phyloP scores from a whole-genome alignment of 2,329 filamentous ascomycete species.

The Ophiocordyceps camponoti-leonardi region DNA sequence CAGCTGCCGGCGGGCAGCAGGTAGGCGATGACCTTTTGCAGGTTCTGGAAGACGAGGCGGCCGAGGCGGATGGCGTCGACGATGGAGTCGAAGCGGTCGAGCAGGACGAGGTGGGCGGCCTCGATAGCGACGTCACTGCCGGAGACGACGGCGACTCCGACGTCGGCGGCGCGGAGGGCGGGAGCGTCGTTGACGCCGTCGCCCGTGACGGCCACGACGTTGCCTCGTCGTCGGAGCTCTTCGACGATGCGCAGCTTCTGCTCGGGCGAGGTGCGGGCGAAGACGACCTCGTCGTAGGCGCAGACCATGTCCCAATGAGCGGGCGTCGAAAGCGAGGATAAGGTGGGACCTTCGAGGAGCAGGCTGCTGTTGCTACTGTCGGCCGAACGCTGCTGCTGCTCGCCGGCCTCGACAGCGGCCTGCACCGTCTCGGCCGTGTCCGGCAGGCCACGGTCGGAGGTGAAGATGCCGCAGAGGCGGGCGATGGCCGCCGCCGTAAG shows the following conservation, averaged over 20 bases:
- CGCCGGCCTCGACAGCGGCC: not conserved
- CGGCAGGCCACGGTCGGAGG: slow-evolving; percentile 22
- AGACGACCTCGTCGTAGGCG: slow-evolving; percentile 41
- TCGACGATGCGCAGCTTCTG: slow-evolving; percentile 60
- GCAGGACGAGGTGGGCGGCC: slow-evolving; percentile 48
- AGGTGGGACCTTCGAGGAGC: slow-evolving; percentile 29
- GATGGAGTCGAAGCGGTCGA: slow-evolving; percentile 56
- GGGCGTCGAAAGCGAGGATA: not conserved
- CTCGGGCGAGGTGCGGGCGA: slow-evolving; percentile 50
- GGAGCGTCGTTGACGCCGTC: slow-evolving; percentile 55
- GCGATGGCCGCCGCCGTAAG: slow-evolving; percentile 49
- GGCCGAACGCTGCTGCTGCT: not conserved
- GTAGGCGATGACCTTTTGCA: slow-evolving; percentile 24
- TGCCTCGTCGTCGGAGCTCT: slow-evolving; percentile 40
- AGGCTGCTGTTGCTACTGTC: slow-evolving; percentile 6
- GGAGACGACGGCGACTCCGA: slow-evolving; percentile 50
- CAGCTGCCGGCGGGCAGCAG: slow-evolving; percentile 33
- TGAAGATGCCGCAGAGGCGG: slow-evolving; percentile 46
- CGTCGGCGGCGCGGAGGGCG: slow-evolving; percentile 46
- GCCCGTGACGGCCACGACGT: slow-evolving; percentile 55
- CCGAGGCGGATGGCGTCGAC: slow-evolving; percentile 41
- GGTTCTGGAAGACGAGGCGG: slow-evolving; percentile 22
- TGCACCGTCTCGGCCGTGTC: slow-evolving; percentile 13
- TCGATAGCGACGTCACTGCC: slow-evolving; percentile 49
- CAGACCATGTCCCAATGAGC: slow-evolving; percentile 26